A percentile compares a stretch with the other conserved stretches of the same genome.
Evolutionary conservation across 176 grass and related monocot species (phyloP).

Genomic region (Oryza australiensis): DNA sequence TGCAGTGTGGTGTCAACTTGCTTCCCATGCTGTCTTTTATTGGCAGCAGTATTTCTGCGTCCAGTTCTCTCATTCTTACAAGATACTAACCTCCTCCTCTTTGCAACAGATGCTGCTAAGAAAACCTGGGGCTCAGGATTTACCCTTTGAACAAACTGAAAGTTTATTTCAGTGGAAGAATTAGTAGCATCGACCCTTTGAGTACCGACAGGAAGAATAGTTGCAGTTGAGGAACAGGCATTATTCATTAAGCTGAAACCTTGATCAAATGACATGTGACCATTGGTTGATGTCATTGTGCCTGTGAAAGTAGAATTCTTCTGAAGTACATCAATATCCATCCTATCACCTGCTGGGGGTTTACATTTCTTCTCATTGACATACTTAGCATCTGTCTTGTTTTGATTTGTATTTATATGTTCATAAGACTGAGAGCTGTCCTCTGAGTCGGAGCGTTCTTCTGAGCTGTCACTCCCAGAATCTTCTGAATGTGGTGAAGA

Average conservation of each 20-base stretch:
- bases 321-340: conserved; percentile 38
- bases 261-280: conserved; percentile 47
- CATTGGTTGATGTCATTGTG: conserved; percentile 32
- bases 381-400: conserved; percentile 32
- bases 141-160: conserved; percentile 50
- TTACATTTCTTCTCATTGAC: conserved; percentile 22
- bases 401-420: conserved; percentile 29
- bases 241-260: conserved; percentile 29
- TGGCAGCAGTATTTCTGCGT: conserved; percentile 21
- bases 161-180: conserved; percentile 48
- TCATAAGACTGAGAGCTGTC: conserved; percentile 46
- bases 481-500: conserved; percentile 42
- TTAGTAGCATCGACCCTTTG: conserved; percentile 44
- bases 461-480: conserved; percentile 52
- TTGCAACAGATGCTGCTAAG: conserved; percentile 52
- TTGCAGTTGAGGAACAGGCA: conserved; percentile 28
- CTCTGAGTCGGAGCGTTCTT: conserved; percentile 49
- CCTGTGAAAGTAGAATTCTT: conserved; percentile 40
- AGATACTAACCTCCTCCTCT: conserved; percentile 62
- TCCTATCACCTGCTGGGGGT: conserved; percentile 26
- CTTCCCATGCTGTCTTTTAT: conserved; percentile 45
- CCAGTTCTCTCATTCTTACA: conserved; percentile 52
- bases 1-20: conserved; percentile 38
- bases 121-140: conserved; percentile 52
- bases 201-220: conserved; percentile 43